Conservation (phyloP, 2,329 filamentous ascomycete genomes). For the Phialophora chinensis region DNA sequence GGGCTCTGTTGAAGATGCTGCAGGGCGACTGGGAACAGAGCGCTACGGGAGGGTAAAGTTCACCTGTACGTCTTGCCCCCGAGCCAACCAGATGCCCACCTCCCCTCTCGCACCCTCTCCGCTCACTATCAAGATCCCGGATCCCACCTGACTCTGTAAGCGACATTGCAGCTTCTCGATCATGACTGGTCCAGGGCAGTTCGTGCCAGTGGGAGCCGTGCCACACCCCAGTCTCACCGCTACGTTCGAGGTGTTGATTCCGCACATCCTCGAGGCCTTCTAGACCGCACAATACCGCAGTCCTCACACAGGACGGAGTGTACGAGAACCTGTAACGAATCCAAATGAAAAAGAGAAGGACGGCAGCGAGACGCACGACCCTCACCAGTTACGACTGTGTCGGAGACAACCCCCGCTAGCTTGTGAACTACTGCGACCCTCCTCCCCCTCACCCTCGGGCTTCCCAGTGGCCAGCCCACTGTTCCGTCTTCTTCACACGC, state of each 20-base stretch:
- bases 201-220: constrained; percentile 6
- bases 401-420: constrained; percentile 14
- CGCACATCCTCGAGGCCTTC: neutral
- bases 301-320: neutral
- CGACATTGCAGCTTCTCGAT: constrained; percentile 17
- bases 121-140: constrained; percentile 22
- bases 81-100: constrained; percentile 13
- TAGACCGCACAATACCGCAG: neutral
- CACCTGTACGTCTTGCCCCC: neutral
- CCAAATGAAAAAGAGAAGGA: neutral
- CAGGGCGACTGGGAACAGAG: neutral
- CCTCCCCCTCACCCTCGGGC: neutral
- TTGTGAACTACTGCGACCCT: neutral
- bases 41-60: neutral
- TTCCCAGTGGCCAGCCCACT: constrained; percentile 6
- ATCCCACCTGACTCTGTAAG: constrained; percentile 21
- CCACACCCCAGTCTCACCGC: constrained; percentile 22
- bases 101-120: constrained; percentile 16
- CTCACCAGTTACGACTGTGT: constrained; percentile 3
- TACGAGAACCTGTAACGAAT: neutral
- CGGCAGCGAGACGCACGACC: neutral
- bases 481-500: neutral
- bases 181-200: constrained; percentile 24
- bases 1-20: neutral
- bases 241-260: constrained; percentile 5